A percentile compares a stretch with the other conserved stretches of the same genome.
Conservation (phyloP, 352 stramenopile species). For the Pythium myriotylum region DNA sequence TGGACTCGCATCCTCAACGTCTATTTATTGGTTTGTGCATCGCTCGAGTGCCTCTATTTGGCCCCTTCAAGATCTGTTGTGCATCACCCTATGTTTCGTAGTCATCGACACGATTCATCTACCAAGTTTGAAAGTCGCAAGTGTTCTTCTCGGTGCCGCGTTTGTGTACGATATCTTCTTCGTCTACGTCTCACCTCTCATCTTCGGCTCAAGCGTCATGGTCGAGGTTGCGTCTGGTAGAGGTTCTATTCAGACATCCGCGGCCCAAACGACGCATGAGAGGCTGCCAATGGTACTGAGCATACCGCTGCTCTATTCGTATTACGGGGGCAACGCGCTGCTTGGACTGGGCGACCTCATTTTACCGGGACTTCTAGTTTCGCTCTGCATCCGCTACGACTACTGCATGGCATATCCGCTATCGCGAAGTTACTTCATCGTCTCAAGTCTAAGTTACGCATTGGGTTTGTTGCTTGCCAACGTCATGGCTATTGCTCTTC, state of each 20-base stretch:
- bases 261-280: conserved; percentile 19
- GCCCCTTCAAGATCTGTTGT: conserved; percentile 90
- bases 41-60: conserved; percentile 68
- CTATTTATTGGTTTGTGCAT: conserved; percentile 58
- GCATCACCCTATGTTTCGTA: conserved; percentile 86
- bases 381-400: conserved; percentile 92
- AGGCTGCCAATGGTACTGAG: conserved; percentile 70
- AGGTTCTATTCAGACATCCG: conserved; percentile 12
- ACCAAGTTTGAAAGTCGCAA: conserved; percentile 76
- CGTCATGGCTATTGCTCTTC: conserved; percentile 89
- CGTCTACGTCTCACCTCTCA: conserved; percentile 89
- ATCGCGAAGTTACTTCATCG: conserved; percentile 79
- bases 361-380: conserved; percentile 90
- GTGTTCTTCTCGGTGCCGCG: conserved; percentile 79
- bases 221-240: conserved; percentile 88
- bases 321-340: conserved; percentile 87
- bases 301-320: conserved; percentile 90
- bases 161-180: conserved; percentile 96
- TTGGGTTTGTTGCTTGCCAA: conserved; percentile 92
- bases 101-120: conserved; percentile 88
- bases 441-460: conserved; percentile 76
- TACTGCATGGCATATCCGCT: conserved; percentile 60
- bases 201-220: conserved; percentile 90
- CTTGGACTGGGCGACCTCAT: conserved; percentile 95
- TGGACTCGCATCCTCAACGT: conserved; percentile 27